These are phyloP conservation scores for Oehlia diaphana DNA, from an alignment of 192 early-diverging fungal genomes.

Conservation along the genomic window DNA sequence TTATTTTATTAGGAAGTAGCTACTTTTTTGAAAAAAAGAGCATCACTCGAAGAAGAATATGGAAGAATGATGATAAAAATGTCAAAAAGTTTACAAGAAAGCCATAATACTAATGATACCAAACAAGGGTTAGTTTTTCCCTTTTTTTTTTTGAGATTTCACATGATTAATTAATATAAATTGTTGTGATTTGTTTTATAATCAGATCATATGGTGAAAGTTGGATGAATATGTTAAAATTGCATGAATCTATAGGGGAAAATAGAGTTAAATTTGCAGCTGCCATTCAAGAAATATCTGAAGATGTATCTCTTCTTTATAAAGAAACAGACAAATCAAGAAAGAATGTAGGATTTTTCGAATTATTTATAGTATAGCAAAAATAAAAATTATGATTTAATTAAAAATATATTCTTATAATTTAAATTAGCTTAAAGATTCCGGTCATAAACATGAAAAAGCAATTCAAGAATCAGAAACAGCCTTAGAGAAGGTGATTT, in stretches of 20 bases:
- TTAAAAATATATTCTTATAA: background rate
- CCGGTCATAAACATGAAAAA: constrained; percentile 72
- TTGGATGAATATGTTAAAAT: constrained; percentile 74
- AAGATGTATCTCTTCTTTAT: constrained; percentile 69
- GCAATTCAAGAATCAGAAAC: constrained; percentile 75
- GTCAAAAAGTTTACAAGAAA: constrained; percentile 59
- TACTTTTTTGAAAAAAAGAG: constrained; percentile 83
- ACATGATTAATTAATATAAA: background rate
- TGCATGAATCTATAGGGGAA: constrained; percentile 84
- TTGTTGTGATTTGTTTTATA: background rate
- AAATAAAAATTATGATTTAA: background rate
- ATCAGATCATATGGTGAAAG: constrained; percentile 69
- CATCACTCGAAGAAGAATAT: constrained; percentile 91
- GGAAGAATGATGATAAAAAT: constrained; percentile 78
- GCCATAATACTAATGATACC: constrained; percentile 52
- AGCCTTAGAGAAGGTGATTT: constrained; percentile 76
- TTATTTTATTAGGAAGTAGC: constrained; percentile 61
- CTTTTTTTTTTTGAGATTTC: background rate
- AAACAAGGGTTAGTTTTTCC: constrained; percentile 50
- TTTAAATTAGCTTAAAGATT: constrained; percentile 71
- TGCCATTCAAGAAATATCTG: constrained; percentile 71
- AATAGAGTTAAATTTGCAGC: constrained; percentile 76
- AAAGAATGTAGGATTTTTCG: too few relatives aligned
- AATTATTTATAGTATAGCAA: too few relatives aligned
- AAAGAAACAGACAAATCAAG: constrained; percentile 67